These are phyloP conservation scores for Hydnomerulius pinastri DNA, from an alignment of 768 basidiomycete species.

Conservation along the genomic window DNA sequence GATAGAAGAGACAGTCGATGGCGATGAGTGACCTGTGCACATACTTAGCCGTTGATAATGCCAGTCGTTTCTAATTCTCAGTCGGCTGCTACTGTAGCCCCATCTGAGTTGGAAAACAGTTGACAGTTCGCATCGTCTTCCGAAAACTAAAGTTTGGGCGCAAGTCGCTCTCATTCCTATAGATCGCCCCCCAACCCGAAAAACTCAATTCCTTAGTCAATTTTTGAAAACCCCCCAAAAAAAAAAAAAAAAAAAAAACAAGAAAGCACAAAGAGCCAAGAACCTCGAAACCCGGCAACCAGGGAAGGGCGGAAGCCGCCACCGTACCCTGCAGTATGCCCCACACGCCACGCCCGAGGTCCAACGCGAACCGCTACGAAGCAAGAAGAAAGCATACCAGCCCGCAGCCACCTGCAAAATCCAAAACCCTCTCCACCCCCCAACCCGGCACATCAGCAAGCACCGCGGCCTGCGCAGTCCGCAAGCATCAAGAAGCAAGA, in stretches of 20 bases:
- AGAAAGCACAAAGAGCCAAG: slow-evolving; percentile 7
- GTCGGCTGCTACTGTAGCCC: not conserved
- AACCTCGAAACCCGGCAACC: slow-evolving; percentile 5
- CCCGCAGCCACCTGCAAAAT: slow-evolving; percentile 9
- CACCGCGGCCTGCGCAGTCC: not conserved
- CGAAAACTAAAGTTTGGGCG: not conserved
- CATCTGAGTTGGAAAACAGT: slow-evolving; percentile 1
- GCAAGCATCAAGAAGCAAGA: not conserved
- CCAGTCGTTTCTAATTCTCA: not conserved
- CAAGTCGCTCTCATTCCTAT: not conserved
- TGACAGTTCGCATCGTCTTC: not conserved
- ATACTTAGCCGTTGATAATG: not conserved
- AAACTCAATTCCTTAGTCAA: not conserved
- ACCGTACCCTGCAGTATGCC: slow-evolving; percentile 12
- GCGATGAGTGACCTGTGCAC: slow-evolving; percentile 33
- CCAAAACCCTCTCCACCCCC: slow-evolving; percentile 18
- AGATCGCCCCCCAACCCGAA: not conserved
- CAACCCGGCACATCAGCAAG: slow-evolving; percentile 2
- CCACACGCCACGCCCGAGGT: slow-evolving; percentile 41
- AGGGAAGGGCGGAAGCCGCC: slow-evolving; percentile 7
- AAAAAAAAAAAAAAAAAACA: not conserved
- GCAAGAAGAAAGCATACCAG: slow-evolving; percentile 11
- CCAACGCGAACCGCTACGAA: slow-evolving; percentile 38
- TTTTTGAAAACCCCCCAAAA: slow-evolving; percentile 1
- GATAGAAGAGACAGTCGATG: slow-evolving; percentile 34